A percentile compares a stretch with the other conserved stretches of the same genome.
These are phyloP conservation scores for Xylariaceae sp. DNA, from an alignment of 2,329 filamentous ascomycete species.

Conservation along the genomic window DNA sequence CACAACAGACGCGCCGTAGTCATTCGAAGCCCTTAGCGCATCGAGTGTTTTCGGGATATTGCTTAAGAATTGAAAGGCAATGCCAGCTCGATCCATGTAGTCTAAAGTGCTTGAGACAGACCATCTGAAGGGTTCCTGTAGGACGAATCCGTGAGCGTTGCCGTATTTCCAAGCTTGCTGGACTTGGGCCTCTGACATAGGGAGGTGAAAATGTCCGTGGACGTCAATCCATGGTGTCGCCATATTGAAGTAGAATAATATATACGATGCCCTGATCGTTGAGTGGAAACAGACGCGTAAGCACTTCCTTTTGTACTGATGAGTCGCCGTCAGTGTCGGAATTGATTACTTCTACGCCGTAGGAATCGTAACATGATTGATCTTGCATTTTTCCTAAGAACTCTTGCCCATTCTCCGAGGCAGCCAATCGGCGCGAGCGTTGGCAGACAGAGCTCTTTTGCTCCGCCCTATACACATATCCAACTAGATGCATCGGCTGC, in stretches of 20 bases:
- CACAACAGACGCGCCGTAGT: conserved; percentile 1
- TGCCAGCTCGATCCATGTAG: background rate
- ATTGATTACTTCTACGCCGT: too few species aligned
- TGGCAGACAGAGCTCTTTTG: too few species aligned
- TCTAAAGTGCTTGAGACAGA: background rate
- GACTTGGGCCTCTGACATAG: background rate
- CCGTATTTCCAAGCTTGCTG: background rate
- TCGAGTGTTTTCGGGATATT: background rate
- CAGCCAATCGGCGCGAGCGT: too few species aligned
- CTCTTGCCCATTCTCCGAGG: too few species aligned
- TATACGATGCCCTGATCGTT: too few species aligned
- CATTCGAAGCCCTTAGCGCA: background rate
- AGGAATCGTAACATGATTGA: too few species aligned
- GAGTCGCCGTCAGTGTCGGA: too few species aligned
- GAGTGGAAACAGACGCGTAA: too few species aligned
- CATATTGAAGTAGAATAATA: background rate
- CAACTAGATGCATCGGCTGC: background rate
- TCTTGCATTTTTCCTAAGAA: too few species aligned
- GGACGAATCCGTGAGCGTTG: background rate
- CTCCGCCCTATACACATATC: background rate
- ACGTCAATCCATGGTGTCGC: background rate
- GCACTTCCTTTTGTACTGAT: too few species aligned
- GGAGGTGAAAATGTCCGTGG: background rate
- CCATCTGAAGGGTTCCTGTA: background rate
- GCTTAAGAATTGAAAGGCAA: conserved; percentile 1